Percentiles rank a stretch among this genome's conserved stretches.
Evolutionary conservation across 2,329 filamentous ascomycete genomes (phyloP).

Genomic region (Dactylellina sp.): DNA sequence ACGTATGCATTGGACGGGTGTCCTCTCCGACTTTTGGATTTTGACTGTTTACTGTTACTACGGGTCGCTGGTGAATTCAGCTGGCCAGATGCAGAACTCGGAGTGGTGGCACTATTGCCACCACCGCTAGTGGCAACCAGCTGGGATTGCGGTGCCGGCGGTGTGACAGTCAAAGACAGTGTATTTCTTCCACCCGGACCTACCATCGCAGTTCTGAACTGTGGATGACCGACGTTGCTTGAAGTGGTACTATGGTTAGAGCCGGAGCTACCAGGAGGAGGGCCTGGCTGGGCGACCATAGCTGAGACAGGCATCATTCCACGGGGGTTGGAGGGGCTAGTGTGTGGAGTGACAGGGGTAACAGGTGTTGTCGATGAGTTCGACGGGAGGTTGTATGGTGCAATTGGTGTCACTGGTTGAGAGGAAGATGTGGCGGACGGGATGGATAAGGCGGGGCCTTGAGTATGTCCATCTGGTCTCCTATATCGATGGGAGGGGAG

Average conservation of each 20-base stretch:
- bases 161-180: slow-evolving; percentile 32
- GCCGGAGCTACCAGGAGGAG: slow-evolving; percentile 50
- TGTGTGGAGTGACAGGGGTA: slow-evolving; percentile 33
- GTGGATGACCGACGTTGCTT: slow-evolving; percentile 31
- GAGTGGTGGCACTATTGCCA: neutral
- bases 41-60: slow-evolving; percentile 21
- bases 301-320: slow-evolving; percentile 54
- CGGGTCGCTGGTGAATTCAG: slow-evolving; percentile 18
- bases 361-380: slow-evolving; percentile 47
- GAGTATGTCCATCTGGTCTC: slow-evolving; percentile 7
- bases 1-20: slow-evolving; percentile 25
- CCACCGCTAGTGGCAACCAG: slow-evolving; percentile 33
- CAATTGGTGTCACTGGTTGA: slow-evolving; percentile 40
- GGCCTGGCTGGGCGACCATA: slow-evolving; percentile 51
- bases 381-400: slow-evolving; percentile 14
- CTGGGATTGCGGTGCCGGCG: slow-evolving; percentile 31
- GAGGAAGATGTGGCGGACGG: slow-evolving; percentile 36
- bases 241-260: slow-evolving; percentile 36
- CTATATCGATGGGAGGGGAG: slow-evolving; percentile 48
- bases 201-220: slow-evolving; percentile 48
- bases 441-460: slow-evolving; percentile 42
- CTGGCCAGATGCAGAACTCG: neutral
- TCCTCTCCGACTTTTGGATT: slow-evolving; percentile 25
- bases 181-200: slow-evolving; percentile 31
- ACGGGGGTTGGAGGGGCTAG: slow-evolving; percentile 16